Percentiles rank a stretch among this genome's conserved stretches.
These are phyloP conservation scores for Phialophora chinensis DNA, from an alignment of 2,329 filamentous ascomycete species.

Conservation along the genomic window DNA sequence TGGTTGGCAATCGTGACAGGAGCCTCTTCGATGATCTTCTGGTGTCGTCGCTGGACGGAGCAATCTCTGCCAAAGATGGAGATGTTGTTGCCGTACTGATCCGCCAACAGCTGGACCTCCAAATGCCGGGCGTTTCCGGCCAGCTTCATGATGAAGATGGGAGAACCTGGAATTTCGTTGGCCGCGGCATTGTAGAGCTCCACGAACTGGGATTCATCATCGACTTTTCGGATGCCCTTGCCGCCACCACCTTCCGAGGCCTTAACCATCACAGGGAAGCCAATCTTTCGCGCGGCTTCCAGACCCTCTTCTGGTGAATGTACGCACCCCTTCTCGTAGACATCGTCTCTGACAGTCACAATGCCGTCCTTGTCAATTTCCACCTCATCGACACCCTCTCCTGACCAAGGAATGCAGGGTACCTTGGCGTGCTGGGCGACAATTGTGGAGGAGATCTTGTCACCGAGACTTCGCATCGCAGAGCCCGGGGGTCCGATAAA, in stretches of 20 bases:
- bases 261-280: conserved; percentile 99
- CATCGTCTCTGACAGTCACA: conserved; percentile 83
- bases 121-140: conserved; percentile 95
- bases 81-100: conserved; percentile 99
- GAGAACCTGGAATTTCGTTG: conserved; percentile 95
- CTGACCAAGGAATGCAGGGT: conserved; percentile 99
- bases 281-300: conserved; percentile 82
- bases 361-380: conserved; percentile 79
- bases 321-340: conserved; percentile 92
- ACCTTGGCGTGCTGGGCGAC: conserved; percentile 96
- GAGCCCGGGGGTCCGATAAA: conserved; percentile 98
- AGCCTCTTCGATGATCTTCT: conserved; percentile 99
- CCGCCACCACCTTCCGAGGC: conserved; percentile 99
- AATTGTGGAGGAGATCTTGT: conserved; percentile 99
- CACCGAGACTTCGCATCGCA: conserved; percentile 97
- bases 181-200: conserved; percentile 92
- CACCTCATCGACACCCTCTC: conserved; percentile 85
- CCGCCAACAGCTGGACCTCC: conserved; percentile 95
- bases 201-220: conserved; percentile 81
- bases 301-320: conserved; percentile 89
- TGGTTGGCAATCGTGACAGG: conserved; percentile 94
- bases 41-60: conserved; percentile 95
- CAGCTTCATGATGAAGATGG: conserved; percentile 99
- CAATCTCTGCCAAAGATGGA: conserved; percentile 98
- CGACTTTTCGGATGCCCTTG: conserved; percentile 97